Percentiles rank a stretch among this genome's conserved stretches.
These are phyloP conservation scores for Cryptosporidium sp. DNA, from an alignment of 169 alveolate species.

Conservation along the genomic window DNA sequence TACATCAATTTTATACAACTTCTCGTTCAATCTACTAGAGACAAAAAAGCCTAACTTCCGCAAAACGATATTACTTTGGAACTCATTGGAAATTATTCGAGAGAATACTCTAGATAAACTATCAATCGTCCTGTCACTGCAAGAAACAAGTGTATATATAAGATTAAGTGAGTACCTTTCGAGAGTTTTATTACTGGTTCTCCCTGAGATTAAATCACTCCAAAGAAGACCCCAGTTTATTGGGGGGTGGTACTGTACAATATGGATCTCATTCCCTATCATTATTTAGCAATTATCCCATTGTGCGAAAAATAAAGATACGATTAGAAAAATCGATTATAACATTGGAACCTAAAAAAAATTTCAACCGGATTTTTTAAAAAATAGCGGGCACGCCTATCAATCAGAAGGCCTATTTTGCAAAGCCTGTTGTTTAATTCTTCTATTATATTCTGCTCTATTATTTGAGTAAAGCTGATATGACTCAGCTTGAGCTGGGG, in stretches of 20 bases:
- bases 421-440: slow-evolving; percentile 81
- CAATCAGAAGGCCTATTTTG: slow-evolving; percentile 77
- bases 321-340: not conserved
- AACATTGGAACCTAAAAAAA: slow-evolving; percentile 1
- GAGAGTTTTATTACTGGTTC: not conserved
- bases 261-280: slow-evolving; percentile 10
- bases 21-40: slow-evolving; percentile 16
- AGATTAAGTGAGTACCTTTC: not conserved
- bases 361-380: slow-evolving; percentile 30
- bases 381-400: slow-evolving; percentile 40
- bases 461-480: slow-evolving; percentile 91
- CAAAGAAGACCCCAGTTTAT: slow-evolving; percentile 24
- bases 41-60: slow-evolving; percentile 12
- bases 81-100: slow-evolving; percentile 44
- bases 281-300: not conserved
- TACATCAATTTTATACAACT: slow-evolving; percentile 12
- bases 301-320: not conserved
- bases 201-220: not conserved
- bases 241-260: slow-evolving; percentile 5
- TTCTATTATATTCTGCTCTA: slow-evolving; percentile 88
- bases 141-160: not conserved
- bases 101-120: slow-evolving; percentile 44
- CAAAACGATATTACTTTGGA: not conserved
- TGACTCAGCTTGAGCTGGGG: slow-evolving; percentile 98
- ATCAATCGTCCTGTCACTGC: not conserved